A percentile compares a stretch with the other conserved stretches of the same genome.
Evolutionary conservation across 179 eudicot genomes (phyloP).

Genomic region (Sideroxylon spinosum): DNA sequence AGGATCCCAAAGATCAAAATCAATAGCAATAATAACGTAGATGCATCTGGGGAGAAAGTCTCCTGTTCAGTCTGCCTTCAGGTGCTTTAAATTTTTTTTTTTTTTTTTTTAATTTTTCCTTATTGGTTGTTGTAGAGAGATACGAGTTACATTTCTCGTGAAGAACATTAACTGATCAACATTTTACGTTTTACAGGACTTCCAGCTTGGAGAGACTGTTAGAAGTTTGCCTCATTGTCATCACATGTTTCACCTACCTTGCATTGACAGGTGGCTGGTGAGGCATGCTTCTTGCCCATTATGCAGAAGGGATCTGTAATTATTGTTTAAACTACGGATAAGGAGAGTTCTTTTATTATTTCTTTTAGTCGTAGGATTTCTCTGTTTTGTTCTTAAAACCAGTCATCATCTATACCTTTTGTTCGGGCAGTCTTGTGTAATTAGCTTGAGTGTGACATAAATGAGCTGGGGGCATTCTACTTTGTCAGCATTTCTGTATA

Average conservation of each 20-base stretch:
- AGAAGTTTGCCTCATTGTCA: constrained; percentile 81
- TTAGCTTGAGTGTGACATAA: background rate
- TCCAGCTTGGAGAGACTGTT: constrained; percentile 72
- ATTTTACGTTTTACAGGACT: constrained; percentile 50
- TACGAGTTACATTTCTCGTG: background rate
- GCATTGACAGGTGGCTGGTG: constrained; percentile 87
- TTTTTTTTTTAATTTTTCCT: background rate
- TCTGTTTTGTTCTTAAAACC: constrained; percentile 15
- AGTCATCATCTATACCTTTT: constrained; percentile 9
- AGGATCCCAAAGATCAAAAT: constrained; percentile 83
- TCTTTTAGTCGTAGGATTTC: constrained; percentile 19
- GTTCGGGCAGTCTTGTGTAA: background rate
- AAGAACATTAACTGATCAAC: constrained; percentile 6
- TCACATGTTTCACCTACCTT: constrained; percentile 86
- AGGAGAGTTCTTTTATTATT: constrained; percentile 18
- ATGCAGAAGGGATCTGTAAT: constrained; percentile 82
- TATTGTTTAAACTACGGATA: constrained; percentile 21
- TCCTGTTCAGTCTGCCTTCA: constrained; percentile 96
- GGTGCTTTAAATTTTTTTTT: constrained; percentile 36
- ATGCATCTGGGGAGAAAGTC: constrained; percentile 78
- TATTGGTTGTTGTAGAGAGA: background rate
- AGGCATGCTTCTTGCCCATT: constrained; percentile 89
- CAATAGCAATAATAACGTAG: constrained; percentile 49
- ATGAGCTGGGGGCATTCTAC: constrained; percentile 12
- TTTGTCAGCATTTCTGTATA: constrained; percentile 22